phyloP scores from a whole-genome alignment of 768 basidiomycete genomes.

The Clathrus columnatus region DNA sequence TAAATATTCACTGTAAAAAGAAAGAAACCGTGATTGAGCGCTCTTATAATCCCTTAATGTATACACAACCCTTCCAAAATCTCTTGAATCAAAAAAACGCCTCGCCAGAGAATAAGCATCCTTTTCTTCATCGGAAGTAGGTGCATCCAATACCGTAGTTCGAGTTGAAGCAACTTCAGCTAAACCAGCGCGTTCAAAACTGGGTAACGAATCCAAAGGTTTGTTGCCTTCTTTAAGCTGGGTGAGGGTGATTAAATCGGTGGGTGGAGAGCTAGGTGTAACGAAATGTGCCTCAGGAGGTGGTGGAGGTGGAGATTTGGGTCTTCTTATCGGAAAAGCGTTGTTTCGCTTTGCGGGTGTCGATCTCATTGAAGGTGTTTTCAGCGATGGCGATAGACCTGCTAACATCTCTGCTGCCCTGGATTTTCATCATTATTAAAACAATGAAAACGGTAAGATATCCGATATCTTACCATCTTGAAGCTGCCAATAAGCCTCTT shows the following conservation, averaged over 20 bases:
- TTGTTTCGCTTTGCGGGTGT: constrained; percentile 38
- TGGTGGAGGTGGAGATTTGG: constrained; percentile 51
- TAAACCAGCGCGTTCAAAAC: constrained; percentile 41
- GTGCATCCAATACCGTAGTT: not conserved
- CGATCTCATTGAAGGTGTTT: constrained; percentile 32
- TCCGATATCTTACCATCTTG: constrained; percentile 81
- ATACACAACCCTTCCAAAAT: constrained; percentile 66
- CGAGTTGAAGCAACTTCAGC: not conserved
- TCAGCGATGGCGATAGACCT: constrained; percentile 2
- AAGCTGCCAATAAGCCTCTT: constrained; percentile 57
- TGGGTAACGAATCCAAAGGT: constrained; percentile 26
- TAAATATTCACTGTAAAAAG: constrained; percentile 74
- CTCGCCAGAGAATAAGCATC: constrained; percentile 68
- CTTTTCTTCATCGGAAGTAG: constrained; percentile 41
- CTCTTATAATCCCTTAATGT: constrained; percentile 58
- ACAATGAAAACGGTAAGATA: constrained; percentile 1
- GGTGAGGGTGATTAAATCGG: constrained; percentile 27
- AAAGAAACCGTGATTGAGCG: constrained; percentile 66
- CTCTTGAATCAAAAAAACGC: constrained; percentile 65
- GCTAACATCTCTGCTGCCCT: constrained; percentile 73
- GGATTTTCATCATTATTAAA: constrained; percentile 9
- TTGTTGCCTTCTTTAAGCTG: constrained; percentile 25
- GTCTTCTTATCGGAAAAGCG: constrained; percentile 18
- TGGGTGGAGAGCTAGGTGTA: constrained; percentile 21
- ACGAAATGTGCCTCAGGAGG: constrained; percentile 33